phyloP scores from a whole-genome alignment of 1,139 yeast genomes.

The Yamadazyma sp. region DNA sequence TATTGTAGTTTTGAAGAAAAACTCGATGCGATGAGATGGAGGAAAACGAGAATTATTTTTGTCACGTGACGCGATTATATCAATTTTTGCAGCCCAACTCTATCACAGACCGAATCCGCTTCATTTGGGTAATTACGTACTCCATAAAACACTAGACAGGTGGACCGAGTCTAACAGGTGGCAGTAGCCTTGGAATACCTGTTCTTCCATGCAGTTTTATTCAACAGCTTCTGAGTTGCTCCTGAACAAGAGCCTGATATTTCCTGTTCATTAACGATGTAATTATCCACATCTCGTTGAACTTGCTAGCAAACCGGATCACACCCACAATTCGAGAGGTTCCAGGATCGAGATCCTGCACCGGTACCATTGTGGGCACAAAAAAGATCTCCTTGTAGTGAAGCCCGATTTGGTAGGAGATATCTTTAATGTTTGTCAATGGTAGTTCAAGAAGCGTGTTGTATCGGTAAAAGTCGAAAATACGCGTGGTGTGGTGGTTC shows the following conservation, averaged over 20 bases:
- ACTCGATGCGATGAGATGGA: conserved; percentile 14
- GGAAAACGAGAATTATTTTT: no score
- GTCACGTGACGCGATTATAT: no score
- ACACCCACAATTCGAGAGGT: conserved; percentile 3
- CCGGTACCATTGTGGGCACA: conserved; percentile 8
- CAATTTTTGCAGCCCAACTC: no score
- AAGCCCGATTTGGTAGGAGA: conserved; percentile 13
- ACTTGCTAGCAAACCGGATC: conserved; percentile 12
- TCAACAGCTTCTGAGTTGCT: no score
- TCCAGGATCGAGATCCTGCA: background rate
- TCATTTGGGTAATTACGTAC: no score
- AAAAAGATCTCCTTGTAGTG: conserved; percentile 14
- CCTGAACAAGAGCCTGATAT: conserved; percentile 2
- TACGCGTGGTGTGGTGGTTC: conserved; percentile 1
- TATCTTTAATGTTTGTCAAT: conserved; percentile 15
- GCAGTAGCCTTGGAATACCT: no score
- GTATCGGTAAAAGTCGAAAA: conserved; percentile 6
- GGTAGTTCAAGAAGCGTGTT: conserved; percentile 10
- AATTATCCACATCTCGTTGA: conserved; percentile 18
- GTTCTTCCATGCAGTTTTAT: no score
- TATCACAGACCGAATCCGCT: no score
- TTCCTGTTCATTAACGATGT: conserved; percentile 12
- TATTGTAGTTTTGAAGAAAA: conserved; percentile 6
- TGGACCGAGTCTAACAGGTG: no score
- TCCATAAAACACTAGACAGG: no score